Conservation (phyloP, 2,329 filamentous ascomycete genomes). For the Aspergillus fijiensis region DNA sequence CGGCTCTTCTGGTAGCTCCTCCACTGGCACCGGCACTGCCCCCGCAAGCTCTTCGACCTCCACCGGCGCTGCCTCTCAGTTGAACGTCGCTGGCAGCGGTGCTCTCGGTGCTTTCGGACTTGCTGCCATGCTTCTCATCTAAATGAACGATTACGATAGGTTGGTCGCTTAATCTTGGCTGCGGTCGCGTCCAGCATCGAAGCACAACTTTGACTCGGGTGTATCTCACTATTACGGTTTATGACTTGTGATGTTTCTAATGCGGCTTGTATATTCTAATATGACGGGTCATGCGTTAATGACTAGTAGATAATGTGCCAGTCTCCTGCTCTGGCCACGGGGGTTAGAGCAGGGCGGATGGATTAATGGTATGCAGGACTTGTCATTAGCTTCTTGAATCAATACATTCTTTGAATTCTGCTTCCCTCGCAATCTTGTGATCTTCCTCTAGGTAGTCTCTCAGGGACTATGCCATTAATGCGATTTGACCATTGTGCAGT, state of each 20-base stretch:
- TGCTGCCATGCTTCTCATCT: constrained; percentile 44
- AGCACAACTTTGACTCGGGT: constrained; percentile 6
- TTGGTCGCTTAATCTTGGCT: constrained; percentile 3
- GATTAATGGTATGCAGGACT: background rate
- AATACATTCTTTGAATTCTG: background rate
- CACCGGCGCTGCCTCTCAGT: constrained; percentile 29
- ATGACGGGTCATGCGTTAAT: constrained; percentile 16
- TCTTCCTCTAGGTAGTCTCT: background rate
- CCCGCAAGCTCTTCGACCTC: constrained; percentile 18
- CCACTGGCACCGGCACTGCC: constrained; percentile 10
- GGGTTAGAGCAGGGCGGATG: background rate
- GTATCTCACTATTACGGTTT: constrained; percentile 16
- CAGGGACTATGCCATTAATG: background rate
- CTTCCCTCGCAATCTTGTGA: too few relatives aligned
- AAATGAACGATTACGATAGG: constrained; percentile 19
- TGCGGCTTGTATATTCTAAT: constrained; percentile 22
- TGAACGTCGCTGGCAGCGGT: constrained; percentile 32
- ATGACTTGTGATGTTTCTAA: constrained; percentile 4
- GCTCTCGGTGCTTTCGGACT: constrained; percentile 43
- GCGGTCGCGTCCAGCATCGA: background rate
- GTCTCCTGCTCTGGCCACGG: background rate
- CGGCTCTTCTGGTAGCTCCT: constrained; percentile 17
- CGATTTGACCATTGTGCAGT: background rate
- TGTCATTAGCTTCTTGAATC: background rate
- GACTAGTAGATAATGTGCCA: constrained; percentile 15